Evolutionary conservation across 805 yeast species (phyloP).

Genomic region (Blastobotrys chiropterorum): DNA sequence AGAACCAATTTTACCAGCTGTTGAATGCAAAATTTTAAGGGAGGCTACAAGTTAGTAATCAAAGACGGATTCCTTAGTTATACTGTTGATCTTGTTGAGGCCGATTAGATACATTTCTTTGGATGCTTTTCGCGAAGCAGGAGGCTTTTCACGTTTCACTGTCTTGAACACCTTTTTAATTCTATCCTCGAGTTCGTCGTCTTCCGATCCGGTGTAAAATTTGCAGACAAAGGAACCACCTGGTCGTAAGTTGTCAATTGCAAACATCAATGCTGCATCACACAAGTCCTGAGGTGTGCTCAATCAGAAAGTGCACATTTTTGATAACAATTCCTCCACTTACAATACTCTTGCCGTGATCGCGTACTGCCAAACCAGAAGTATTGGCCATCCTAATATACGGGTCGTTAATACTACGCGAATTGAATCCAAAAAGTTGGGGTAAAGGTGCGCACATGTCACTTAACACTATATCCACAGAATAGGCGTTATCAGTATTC

Average conservation of each 20-base stretch:
- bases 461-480: constrained; percentile 65
- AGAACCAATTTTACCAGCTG: background rate
- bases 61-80: constrained; percentile 13
- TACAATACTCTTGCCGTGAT: constrained; percentile 75
- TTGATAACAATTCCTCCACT: no score
- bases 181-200: constrained; percentile 52
- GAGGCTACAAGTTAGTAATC: background rate
- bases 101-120: constrained; percentile 80
- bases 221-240: constrained; percentile 78
- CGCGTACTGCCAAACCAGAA: constrained; percentile 52
- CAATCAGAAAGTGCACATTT: no score
- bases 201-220: constrained; percentile 79
- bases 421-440: constrained; percentile 47
- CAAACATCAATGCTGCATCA: constrained; percentile 79
- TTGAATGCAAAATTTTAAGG: no score
- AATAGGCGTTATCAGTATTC: constrained; percentile 24
- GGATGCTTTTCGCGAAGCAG: constrained; percentile 71
- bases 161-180: constrained; percentile 51
- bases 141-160: constrained; percentile 72
- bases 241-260: constrained; percentile 60
- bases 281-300: constrained; percentile 70
- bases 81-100: constrained; percentile 36
- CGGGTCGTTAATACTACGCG: constrained; percentile 97
- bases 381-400: constrained; percentile 70
- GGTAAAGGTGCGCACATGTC: constrained; percentile 71